Percentiles rank a stretch among this genome's conserved stretches.
Conservation (phyloP, 768 basidiomycete species). For the Coprinellus micaceus region DNA sequence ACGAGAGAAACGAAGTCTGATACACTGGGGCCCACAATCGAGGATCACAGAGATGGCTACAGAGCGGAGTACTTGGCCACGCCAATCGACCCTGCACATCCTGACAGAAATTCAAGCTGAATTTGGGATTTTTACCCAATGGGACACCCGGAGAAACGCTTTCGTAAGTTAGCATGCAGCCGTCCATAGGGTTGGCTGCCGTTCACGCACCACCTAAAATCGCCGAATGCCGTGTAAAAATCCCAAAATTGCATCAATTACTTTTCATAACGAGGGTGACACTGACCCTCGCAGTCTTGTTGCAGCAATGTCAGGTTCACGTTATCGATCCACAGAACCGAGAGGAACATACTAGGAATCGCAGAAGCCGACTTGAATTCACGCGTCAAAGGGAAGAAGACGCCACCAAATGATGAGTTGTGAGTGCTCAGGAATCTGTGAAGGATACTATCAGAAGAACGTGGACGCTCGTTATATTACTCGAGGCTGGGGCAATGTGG, state of each 20-base stretch:
- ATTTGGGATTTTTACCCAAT: neutral
- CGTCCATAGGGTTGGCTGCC: neutral
- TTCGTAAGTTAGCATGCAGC: neutral
- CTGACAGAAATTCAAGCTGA: neutral
- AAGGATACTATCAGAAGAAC: too few species aligned
- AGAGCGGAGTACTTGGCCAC: too few species aligned
- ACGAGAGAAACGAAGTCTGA: neutral
- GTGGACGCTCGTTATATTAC: too few species aligned
- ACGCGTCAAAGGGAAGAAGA: neutral
- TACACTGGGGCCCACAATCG: neutral
- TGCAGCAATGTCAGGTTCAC: neutral
- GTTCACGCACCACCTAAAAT: conserved; percentile 3
- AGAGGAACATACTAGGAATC: neutral
- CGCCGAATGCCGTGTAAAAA: neutral
- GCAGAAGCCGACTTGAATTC: neutral
- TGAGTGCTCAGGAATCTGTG: too few species aligned
- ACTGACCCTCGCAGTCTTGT: too few species aligned
- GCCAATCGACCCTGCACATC: too few species aligned
- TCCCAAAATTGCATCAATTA: neutral
- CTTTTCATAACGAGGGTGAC: neutral
- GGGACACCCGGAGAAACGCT: neutral
- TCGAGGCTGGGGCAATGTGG: too few species aligned
- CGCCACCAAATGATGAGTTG: conserved; percentile 1
- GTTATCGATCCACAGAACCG: neutral
- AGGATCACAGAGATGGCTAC: neutral